Conservation (phyloP, 129 eudicot species). For the Arctium minus region DNA sequence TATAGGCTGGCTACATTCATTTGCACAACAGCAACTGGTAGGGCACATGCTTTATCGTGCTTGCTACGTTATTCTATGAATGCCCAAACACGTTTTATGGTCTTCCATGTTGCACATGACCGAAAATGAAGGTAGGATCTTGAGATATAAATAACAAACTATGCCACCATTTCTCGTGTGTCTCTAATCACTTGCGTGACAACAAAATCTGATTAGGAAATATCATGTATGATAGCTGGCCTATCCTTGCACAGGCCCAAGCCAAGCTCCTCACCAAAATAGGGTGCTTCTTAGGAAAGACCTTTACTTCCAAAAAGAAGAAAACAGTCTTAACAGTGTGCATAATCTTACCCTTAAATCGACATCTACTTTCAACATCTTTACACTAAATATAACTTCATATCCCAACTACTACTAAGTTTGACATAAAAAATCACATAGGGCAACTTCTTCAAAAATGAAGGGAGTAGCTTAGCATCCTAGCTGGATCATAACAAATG, state of each 20-base stretch:
- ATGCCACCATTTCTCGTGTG: background rate
- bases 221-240: background rate
- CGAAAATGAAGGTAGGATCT: background rate
- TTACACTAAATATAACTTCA: conserved; percentile 1
- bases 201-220: background rate
- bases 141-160: background rate
- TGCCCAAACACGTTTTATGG: background rate
- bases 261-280: background rate
- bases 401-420: background rate
- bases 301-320: background rate
- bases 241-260: background rate
- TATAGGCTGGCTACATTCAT: too few species aligned
- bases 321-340: background rate
- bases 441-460: background rate
- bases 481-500: background rate
- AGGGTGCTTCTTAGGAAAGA: background rate
- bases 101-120: background rate
- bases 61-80: too few species aligned
- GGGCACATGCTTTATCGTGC: too few species aligned
- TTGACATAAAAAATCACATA: background rate
- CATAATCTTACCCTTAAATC: background rate
- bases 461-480: background rate
- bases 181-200: background rate
- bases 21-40: too few species aligned
- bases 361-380: background rate